Base-by-base conservation (phyloP, 371 early-diverging fungal species). In the Chytridium lagenaria region DNA sequence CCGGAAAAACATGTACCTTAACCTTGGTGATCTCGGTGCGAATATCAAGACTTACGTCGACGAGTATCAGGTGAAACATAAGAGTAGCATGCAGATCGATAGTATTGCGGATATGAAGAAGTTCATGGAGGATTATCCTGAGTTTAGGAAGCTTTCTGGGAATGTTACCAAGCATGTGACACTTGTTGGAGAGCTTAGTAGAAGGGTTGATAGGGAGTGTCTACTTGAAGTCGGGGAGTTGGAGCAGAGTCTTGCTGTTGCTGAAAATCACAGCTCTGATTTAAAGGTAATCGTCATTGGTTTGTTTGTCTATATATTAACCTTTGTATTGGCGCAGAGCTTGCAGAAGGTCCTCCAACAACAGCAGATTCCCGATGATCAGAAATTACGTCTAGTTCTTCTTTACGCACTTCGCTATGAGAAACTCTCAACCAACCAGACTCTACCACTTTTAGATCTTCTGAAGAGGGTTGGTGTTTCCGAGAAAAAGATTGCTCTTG, bases 141-240 rank as follows among this genome's bases (percentile, higher is more conserved):
- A 98, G 75, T 98, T 97, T 75, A 86, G 94, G 73, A 95, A 95
- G 78, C 81, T 98, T 16, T 90, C 92, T 5, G 95, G 96, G 15
- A 98, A 98, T 74, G 99, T 98, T 1, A 91, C 93, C 31, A 98
- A 97, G 79, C 99, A 98, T 79, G 99, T 98, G 2, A 92, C 96
- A 0, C 81, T 98, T 10, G 96, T 97, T 7, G 91, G 95, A 33
- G 98, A 97, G 79, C 84, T 98, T 52, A 93, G 92, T 73, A 82
- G 94, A 33, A 77, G 91, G n/a, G 95, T 96, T 1, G 87, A 87
- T 0, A 77, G 86, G 71, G 85, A 90, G 30, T 86, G 88, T 51
- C 73, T 98, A 50, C 82, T 98, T 72, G 92, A 92, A 70, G 92
- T 95, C 31, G 90, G 93, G 40, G 98, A 98, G 79, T 75, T 97